A percentile compares a stretch with the other conserved stretches of the same genome.
phyloP scores from a whole-genome alignment of 176 grass and related monocot genomes.

The Hordeum marinum region DNA sequence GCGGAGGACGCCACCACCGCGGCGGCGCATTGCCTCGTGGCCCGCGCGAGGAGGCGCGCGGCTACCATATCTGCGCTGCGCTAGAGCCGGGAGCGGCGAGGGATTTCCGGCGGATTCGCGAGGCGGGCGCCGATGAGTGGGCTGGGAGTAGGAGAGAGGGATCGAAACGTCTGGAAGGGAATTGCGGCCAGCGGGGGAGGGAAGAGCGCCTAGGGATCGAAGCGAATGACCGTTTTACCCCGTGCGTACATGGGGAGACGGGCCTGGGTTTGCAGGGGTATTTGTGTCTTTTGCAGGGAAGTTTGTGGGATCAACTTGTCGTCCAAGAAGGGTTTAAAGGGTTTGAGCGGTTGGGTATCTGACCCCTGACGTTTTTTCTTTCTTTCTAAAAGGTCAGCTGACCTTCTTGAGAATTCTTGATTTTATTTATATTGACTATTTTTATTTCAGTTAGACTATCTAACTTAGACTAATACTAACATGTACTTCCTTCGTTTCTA shows the following conservation, averaged over 20 bases:
- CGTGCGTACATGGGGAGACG: neutral
- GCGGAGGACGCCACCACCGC: neutral
- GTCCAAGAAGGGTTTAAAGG: conserved; percentile 20
- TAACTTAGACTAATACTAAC: too few relatives aligned
- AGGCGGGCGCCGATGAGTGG: neutral
- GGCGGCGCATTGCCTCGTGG: conserved; percentile 16
- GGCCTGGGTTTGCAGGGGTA: neutral
- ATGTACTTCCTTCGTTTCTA: too few relatives aligned
- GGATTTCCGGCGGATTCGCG: neutral
- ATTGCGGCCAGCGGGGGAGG: neutral
- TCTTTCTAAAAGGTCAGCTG: too few relatives aligned
- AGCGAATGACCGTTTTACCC: neutral
- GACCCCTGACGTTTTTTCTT: neutral
- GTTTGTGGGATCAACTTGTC: conserved; percentile 15
- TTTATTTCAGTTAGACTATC: too few relatives aligned
- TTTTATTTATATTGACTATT: too few relatives aligned
- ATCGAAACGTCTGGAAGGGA: conserved; percentile 27
- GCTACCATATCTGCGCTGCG: conserved; percentile 12
- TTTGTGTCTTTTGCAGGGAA: neutral
- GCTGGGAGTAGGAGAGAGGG: neutral
- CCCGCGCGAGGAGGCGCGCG: conserved; percentile 18
- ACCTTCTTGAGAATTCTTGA: too few relatives aligned
- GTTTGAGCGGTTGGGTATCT: neutral
- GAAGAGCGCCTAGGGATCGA: neutral
- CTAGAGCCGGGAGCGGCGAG: neutral